A percentile compares a stretch with the other conserved stretches of the same genome.
phyloP scores from a whole-genome alignment of 1,284 basidiomycete species.

The Cryptococcus wingfieldii region DNA sequence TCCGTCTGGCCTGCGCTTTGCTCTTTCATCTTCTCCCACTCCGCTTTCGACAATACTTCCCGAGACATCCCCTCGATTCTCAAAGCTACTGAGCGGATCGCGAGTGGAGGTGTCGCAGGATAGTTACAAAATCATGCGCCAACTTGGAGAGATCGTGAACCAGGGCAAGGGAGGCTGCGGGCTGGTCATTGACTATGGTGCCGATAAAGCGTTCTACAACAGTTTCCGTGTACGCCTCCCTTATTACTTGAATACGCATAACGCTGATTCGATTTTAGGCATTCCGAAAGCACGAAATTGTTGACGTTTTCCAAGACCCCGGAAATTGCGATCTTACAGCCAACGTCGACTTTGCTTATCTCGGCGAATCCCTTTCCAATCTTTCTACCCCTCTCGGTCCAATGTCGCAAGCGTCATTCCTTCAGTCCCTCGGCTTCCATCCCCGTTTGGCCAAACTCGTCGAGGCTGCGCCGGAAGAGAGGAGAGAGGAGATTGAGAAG shows the following conservation, averaged over 20 bases:
- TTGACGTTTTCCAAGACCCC: conserved; percentile 77
- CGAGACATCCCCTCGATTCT: conserved; percentile 66
- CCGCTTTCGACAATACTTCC: conserved; percentile 64
- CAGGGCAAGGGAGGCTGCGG: conserved; percentile 62
- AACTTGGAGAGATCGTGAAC: conserved; percentile 61
- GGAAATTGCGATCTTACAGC: conserved; percentile 88
- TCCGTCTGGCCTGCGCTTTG: conserved; percentile 57
- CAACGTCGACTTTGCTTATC: conserved; percentile 91
- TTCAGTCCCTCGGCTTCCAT: conserved; percentile 65
- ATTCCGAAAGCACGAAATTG: conserved; percentile 81
- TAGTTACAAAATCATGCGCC: conserved; percentile 63
- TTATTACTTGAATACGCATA: not conserved
- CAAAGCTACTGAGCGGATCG: conserved; percentile 60
- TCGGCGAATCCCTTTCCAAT: conserved; percentile 69
- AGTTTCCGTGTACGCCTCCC: conserved; percentile 67
- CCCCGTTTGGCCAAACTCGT: conserved; percentile 60
- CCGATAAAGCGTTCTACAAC: conserved; percentile 62
- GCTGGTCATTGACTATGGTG: conserved; percentile 88
- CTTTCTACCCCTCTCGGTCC: conserved; percentile 59
- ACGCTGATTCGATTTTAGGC: conserved; percentile 55
- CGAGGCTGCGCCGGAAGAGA: conserved; percentile 53
- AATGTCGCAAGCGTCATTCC: conserved; percentile 65
- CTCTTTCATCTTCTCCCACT: conserved; percentile 63
- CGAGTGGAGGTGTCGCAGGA: conserved; percentile 74
- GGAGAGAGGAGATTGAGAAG: conserved; percentile 49